Conservation (phyloP, 495 filamentous ascomycete species). For the Pyrenula aspistea region DNA sequence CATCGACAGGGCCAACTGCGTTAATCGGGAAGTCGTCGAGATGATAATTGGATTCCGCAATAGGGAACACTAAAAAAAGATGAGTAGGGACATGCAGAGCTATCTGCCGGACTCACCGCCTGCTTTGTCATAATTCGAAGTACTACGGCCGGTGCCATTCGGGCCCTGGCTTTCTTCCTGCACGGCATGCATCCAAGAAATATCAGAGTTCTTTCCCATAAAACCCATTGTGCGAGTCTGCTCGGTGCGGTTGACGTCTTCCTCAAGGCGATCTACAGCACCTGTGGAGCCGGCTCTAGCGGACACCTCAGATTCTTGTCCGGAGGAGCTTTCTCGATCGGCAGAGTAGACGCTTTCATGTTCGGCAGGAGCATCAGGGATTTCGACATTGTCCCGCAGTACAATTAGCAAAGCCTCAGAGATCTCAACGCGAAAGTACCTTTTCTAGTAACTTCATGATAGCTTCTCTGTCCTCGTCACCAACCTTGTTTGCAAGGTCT, state of each 20-base stretch:
- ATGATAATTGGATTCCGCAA: slow-evolving; percentile 42
- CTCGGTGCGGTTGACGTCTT: slow-evolving; percentile 44
- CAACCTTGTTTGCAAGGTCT: slow-evolving; percentile 23
- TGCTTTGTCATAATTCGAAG: neutral
- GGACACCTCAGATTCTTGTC: slow-evolving; percentile 16
- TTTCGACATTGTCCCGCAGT: slow-evolving; percentile 12
- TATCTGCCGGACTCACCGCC: neutral
- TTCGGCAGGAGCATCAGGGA: slow-evolving; percentile 17
- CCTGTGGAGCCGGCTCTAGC: slow-evolving; percentile 51
- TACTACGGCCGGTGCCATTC: slow-evolving; percentile 18
- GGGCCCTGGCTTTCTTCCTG: slow-evolving; percentile 19
- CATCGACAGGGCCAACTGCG: slow-evolving; percentile 32
- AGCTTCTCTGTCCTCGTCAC: slow-evolving; percentile 18
- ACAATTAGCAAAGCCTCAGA: slow-evolving; percentile 2
- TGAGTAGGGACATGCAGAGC: neutral
- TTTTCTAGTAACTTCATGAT: slow-evolving; percentile 29
- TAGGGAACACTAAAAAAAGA: slow-evolving; percentile 14
- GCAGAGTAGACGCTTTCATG: slow-evolving; percentile 15
- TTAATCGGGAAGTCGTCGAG: slow-evolving; percentile 44
- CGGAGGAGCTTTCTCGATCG: slow-evolving; percentile 23
- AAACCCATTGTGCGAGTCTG: slow-evolving; percentile 43
- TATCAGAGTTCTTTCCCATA: slow-evolving; percentile 53
- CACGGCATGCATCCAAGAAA: slow-evolving; percentile 47
- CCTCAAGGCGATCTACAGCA: slow-evolving; percentile 46
- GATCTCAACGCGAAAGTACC: slow-evolving; percentile 12